Evolutionary conservation across 768 basidiomycete genomes (phyloP).

Genomic region (Leucosporidium scottii): DNA sequence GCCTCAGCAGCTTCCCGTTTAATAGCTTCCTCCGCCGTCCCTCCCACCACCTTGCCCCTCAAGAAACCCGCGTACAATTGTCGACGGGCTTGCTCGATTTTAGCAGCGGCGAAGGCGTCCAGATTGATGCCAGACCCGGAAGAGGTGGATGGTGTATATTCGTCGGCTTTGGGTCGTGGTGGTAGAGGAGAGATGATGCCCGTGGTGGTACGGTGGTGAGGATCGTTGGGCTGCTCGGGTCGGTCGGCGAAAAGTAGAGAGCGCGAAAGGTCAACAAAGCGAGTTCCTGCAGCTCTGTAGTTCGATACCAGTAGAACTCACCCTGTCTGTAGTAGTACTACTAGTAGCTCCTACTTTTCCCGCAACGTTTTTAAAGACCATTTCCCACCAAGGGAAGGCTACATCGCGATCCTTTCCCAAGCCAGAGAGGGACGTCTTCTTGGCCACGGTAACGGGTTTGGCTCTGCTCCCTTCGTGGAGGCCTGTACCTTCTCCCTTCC

Average conservation of each 20-base stretch:
- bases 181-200: constrained; percentile 35
- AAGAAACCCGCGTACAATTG: constrained; percentile 35
- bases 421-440: constrained; percentile 35
- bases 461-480: constrained; percentile 27
- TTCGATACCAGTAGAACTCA: not conserved
- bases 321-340: constrained; percentile 1
- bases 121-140: constrained; percentile 22
- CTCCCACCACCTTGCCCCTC: constrained; percentile 13
- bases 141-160: not conserved
- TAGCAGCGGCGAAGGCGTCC: constrained; percentile 32
- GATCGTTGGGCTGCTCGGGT: not conserved
- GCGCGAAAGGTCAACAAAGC: not conserved
- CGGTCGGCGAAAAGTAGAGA: not conserved
- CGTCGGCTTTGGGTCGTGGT: constrained; percentile 4
- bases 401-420: constrained; percentile 35
- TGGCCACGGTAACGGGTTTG: constrained; percentile 34
- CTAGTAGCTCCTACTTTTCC: constrained; percentile 24
- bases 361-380: constrained; percentile 31
- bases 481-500: constrained; percentile 28
- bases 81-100: constrained; percentile 29
- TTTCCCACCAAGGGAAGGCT: constrained; percentile 37
- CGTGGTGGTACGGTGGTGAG: constrained; percentile 26
- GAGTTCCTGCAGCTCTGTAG: too few relatives aligned
- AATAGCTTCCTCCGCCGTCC: not conserved
- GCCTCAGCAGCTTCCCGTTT: not conserved